Evolutionary conservation across 441 rosid genomes (phyloP).

Genomic region (Sinapis alba): DNA sequence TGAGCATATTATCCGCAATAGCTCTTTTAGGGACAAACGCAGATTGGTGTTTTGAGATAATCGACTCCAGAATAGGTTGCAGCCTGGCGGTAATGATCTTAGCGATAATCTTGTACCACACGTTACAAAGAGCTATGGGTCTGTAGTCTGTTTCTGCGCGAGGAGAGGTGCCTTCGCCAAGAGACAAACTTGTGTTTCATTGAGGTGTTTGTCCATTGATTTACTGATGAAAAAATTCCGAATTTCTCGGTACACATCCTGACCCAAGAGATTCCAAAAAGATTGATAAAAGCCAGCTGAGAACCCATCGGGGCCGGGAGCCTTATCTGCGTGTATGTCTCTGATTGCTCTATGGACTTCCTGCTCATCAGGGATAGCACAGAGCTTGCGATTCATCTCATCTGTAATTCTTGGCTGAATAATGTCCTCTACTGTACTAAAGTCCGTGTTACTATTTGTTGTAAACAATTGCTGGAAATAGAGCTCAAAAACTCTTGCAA

Average conservation of each 20-base stretch:
- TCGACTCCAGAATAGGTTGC: no score
- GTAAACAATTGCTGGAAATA: accelerated
- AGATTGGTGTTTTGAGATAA: neutral
- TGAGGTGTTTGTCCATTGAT: no score
- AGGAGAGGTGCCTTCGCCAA: neutral
- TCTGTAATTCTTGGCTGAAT: neutral
- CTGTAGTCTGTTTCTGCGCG: neutral
- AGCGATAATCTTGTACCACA: neutral
- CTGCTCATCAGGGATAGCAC: neutral
- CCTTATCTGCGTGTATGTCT: neutral
- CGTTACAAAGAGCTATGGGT: neutral
- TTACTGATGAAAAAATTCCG: neutral
- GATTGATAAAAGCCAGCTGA: neutral
- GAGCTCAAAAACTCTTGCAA: no score
- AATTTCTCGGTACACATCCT: neutral
- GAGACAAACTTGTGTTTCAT: no score
- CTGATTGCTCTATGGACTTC: no score
- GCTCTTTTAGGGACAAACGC: neutral
- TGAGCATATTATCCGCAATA: neutral
- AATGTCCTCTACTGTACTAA: neutral
- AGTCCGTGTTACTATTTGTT: neutral
- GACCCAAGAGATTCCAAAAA: neutral
- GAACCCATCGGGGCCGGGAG: neutral
- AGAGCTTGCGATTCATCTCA: neutral
- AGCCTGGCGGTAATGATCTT: no score